Base-by-base conservation (phyloP, 257 asterid genomes). In the Solanum piurae region DNA sequence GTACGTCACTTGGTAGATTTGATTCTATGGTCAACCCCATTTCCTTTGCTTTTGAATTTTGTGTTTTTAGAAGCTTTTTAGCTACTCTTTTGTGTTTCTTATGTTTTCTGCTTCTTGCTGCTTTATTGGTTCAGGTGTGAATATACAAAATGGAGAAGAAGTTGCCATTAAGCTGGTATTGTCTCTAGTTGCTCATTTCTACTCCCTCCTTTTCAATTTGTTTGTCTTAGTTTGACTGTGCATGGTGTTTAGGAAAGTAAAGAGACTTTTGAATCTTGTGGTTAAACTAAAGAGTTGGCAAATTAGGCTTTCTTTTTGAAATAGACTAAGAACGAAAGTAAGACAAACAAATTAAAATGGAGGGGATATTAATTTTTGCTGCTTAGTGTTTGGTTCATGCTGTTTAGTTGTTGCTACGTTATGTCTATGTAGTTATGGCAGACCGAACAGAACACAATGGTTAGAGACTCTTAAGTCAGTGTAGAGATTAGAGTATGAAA, bases 131-230 rank as follows among this genome's bases (percentile, higher is more conserved):
- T 83, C 88, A 96, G 99, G 99, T 90, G 98, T 94, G 87, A 94
- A 93, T 86, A 87, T 94, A 89, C 98, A 94, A 84, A 96, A 89
- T 91, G 98, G 98, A 90, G 99, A 96, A 93, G 99, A 96, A 94
- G 98, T 95, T 36, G 99, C 95, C 72, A 90, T 96, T 87, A 96
- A 96, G 95, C 93, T 94, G 95, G 99, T 96, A 91, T 71, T 86
- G 86, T 60, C 64, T 77, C 76, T 85, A 75, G 21, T 75, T 75
- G 31, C 49, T 21, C 58, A 20, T 75, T 75, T 25, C 9, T 16
- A 20, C 25, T 33, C 27, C 44, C 25, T 72, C 27, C 2, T 2
- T 71, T 71, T 20, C 12, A 71, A 72, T 72, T 72, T 72, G 79
- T 72, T 72, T 18, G 25, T 33, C 42, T 33, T 72, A 72, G 25